A percentile compares a stretch with the other conserved stretches of the same genome.
These are phyloP conservation scores for Phyllostachys edulis DNA, from an alignment of 176 grass and related monocot genomes.

Conservation along the genomic window DNA sequence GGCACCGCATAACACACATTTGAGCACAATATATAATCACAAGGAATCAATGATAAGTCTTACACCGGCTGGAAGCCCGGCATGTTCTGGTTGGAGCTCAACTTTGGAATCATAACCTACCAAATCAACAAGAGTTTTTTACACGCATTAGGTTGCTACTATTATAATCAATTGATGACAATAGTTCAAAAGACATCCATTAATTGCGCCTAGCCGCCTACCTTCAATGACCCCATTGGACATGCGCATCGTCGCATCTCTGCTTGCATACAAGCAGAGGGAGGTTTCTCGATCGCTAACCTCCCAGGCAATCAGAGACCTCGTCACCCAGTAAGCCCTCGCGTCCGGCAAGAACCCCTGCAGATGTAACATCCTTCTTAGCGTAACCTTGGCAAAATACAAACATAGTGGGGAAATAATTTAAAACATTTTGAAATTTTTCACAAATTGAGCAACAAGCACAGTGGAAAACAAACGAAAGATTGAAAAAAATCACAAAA, in stretches of 20 bases:
- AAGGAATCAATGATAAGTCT: not conserved
- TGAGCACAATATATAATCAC: not conserved
- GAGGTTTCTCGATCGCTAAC: constrained; percentile 42
- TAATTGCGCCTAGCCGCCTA: not conserved
- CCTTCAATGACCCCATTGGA: constrained; percentile 57
- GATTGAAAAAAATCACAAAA: no score
- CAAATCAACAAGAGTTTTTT: constrained; percentile 17
- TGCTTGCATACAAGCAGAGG: constrained; percentile 70
- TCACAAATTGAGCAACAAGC: no score
- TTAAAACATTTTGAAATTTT: no score
- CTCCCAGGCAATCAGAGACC: constrained; percentile 68
- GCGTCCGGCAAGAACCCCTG: constrained; percentile 61
- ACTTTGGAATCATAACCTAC: constrained; percentile 79
- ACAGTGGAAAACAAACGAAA: not conserved
- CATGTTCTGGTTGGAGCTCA: constrained; percentile 56
- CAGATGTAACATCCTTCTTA: not conserved
- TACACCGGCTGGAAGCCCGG: constrained; percentile 65
- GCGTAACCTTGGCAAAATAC: not conserved
- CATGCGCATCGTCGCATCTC: constrained; percentile 41
- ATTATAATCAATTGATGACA: not conserved
- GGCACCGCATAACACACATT: not conserved
- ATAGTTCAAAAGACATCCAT: not conserved
- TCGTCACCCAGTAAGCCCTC: constrained; percentile 72
- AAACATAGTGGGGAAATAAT: not conserved
- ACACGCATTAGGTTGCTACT: not conserved